Percentiles rank a stretch among this genome's conserved stretches.
phyloP scores from a whole-genome alignment of 495 filamentous ascomycete species.

The Penicillium egyptiacum region DNA sequence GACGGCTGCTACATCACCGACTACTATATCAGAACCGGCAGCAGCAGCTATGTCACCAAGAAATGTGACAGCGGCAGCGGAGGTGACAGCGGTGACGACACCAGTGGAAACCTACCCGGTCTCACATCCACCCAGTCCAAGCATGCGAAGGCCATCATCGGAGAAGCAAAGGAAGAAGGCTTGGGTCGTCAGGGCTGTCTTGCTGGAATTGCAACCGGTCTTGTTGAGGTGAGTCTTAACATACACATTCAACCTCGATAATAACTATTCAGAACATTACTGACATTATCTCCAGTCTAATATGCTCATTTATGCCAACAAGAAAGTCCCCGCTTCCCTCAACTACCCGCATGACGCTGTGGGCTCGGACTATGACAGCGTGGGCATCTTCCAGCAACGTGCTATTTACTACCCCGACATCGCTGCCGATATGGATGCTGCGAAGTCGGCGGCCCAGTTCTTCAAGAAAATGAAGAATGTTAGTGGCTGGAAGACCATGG shows the following conservation, averaged over 20 bases:
- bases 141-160: constrained; percentile 20
- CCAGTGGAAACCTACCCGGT: constrained; percentile 15
- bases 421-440: constrained; percentile 24
- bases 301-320: constrained; percentile 20
- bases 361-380: constrained; percentile 20
- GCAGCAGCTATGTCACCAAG: constrained; percentile 6
- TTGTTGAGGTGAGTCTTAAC: constrained; percentile 17
- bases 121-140: constrained; percentile 20
- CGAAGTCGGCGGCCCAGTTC: constrained; percentile 20
- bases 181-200: constrained; percentile 20
- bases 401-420: constrained; percentile 19
- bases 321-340: constrained; percentile 14
- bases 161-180: constrained; percentile 17
- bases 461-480: constrained; percentile 17
- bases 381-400: constrained; percentile 26
- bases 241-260: neutral
- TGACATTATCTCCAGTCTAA: constrained; percentile 9
- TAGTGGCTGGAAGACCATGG: constrained; percentile 21
- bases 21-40: constrained; percentile 17
- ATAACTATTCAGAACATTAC: neutral
- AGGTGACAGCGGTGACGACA: neutral
- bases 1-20: constrained; percentile 24
- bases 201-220: constrained; percentile 22
- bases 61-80: neutral
- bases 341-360: constrained; percentile 21